Evolutionary conservation across 306 rosid species (phyloP).

Genomic region (Cyclanthera cordifolia): DNA sequence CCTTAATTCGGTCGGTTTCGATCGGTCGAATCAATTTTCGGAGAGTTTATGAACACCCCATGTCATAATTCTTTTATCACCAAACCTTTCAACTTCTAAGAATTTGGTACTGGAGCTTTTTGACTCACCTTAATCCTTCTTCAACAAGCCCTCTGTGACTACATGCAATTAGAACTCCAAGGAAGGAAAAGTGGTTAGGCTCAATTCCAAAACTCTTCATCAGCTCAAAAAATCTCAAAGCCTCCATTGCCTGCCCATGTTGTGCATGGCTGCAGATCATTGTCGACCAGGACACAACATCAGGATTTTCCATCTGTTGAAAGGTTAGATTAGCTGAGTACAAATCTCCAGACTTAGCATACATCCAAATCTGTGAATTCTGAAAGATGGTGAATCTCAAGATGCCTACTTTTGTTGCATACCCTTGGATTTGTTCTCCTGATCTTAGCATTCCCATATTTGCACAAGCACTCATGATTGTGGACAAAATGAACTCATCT

Average conservation of each 20-base stretch:
- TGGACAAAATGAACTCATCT: constrained; percentile 35
- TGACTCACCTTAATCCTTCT: constrained; percentile 29
- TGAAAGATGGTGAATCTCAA: constrained; percentile 28
- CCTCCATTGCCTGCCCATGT: constrained; percentile 40
- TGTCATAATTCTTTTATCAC: not conserved
- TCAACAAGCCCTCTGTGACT: constrained; percentile 51
- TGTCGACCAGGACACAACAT: constrained; percentile 50
- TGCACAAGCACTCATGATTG: constrained; percentile 37
- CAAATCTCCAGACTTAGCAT: constrained; percentile 48
- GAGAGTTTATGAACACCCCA: too few species aligned
- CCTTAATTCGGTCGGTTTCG: too few species aligned
- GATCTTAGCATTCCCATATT: constrained; percentile 34
- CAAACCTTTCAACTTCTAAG: not conserved
- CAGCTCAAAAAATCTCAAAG: constrained; percentile 32
- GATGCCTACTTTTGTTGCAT: constrained; percentile 30
- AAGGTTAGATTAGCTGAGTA: constrained; percentile 30
- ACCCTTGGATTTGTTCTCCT: constrained; percentile 44
- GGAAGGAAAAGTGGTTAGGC: constrained; percentile 39
- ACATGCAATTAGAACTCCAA: constrained; percentile 50
- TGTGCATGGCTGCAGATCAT: constrained; percentile 44
- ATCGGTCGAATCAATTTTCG: too few species aligned
- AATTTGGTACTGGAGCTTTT: not conserved
- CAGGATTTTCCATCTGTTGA: constrained; percentile 32
- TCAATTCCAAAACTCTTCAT: constrained; percentile 29
- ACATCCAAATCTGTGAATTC: constrained; percentile 48